Percentiles rank a stretch among this genome's conserved stretches.
These are phyloP conservation scores for Lasiosphaeris hirsuta DNA, from an alignment of 495 filamentous ascomycete species.

Conservation along the genomic window DNA sequence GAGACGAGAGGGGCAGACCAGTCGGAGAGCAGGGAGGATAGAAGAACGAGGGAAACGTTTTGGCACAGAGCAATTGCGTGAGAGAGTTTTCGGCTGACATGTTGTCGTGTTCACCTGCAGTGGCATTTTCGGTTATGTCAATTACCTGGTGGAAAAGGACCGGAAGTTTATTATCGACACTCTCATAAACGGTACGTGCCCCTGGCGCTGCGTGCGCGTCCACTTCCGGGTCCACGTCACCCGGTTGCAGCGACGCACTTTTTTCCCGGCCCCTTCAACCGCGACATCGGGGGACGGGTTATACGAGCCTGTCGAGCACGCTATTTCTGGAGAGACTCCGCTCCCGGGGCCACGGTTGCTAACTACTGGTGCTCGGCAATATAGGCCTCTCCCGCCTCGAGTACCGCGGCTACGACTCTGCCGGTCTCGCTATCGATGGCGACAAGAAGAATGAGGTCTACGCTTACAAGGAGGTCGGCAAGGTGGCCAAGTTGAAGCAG, in stretches of 20 bases:
- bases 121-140: conserved; percentile 99
- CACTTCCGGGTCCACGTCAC: neutral
- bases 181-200: conserved; percentile 77
- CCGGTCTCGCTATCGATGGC: conserved; percentile 91
- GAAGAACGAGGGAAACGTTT: neutral
- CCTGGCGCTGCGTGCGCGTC: conserved; percentile 4
- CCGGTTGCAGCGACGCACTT: neutral
- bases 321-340: conserved; percentile 11
- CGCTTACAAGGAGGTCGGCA: conserved; percentile 98
- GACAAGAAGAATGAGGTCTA: conserved; percentile 98
- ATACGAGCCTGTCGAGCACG: neutral
- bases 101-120: conserved; percentile 41
- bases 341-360: conserved; percentile 14
- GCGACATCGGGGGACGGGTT: neutral
- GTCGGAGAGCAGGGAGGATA: neutral
- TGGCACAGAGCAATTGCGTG: neutral
- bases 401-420: conserved; percentile 97
- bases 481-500: conserved; percentile 92
- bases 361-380: conserved; percentile 22
- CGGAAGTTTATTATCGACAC: conserved; percentile 91
- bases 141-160: conserved; percentile 90
- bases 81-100: conserved; percentile 5
- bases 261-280: conserved; percentile 15
- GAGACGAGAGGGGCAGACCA: neutral
- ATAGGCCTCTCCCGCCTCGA: conserved; percentile 78